phyloP scores from a whole-genome alignment of 2,329 filamentous ascomycete species.

The Geosmithia putterillii region DNA sequence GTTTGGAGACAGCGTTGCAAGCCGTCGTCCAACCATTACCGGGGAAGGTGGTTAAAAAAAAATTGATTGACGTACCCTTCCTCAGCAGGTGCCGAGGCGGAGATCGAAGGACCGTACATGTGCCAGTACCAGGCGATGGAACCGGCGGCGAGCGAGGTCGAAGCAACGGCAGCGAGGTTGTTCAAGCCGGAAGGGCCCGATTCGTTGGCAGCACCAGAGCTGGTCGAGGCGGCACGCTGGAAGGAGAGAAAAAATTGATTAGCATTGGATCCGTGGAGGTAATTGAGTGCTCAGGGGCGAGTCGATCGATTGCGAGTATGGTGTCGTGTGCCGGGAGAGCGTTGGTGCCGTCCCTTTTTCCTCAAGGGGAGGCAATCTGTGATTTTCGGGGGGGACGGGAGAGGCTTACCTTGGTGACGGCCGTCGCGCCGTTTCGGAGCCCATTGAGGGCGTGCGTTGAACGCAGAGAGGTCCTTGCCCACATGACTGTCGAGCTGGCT shows the following conservation, averaged over 20 bases:
- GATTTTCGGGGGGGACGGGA: background rate
- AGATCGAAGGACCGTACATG: conserved; percentile 77
- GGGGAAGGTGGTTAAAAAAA: conserved; percentile 1
- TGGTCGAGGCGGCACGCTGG: conserved; percentile 59
- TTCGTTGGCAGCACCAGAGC: conserved; percentile 59
- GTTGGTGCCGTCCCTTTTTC: background rate
- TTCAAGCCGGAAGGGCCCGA: conserved; percentile 69
- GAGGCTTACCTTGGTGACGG: conserved; percentile 56
- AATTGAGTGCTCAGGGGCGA: conserved; percentile 5
- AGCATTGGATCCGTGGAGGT: conserved; percentile 17
- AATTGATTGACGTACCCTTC: conserved; percentile 69
- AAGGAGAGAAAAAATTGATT: conserved; percentile 14
- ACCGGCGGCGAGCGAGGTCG: conserved; percentile 75
- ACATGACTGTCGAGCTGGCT: conserved; percentile 55
- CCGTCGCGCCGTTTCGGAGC: conserved; percentile 60
- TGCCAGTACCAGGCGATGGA: conserved; percentile 97
- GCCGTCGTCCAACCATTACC: background rate
- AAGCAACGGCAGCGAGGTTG: conserved; percentile 66
- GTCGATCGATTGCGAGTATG: conserved; percentile 15
- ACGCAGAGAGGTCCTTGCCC: conserved; percentile 86
- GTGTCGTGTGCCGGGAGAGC: conserved; percentile 6
- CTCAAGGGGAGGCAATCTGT: conserved; percentile 4
- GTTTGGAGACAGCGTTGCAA: background rate
- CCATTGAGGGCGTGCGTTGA: conserved; percentile 75
- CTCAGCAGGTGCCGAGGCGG: conserved; percentile 87